A percentile compares a stretch with the other conserved stretches of the same genome.
Conservation (phyloP, 306 rosid species). For the Senna tora region DNA sequence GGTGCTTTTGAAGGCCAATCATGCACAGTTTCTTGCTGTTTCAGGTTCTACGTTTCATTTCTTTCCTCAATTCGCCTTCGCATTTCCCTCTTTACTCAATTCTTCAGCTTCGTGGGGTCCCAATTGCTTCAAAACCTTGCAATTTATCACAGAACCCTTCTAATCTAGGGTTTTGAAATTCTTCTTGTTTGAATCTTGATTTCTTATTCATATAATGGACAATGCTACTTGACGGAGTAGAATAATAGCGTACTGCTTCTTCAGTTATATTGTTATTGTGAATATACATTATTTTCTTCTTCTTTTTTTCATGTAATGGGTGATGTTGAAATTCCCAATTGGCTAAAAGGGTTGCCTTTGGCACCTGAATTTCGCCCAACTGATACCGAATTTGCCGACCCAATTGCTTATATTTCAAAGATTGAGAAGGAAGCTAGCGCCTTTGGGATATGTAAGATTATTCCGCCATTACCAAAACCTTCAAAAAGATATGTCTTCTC, state of each 20-base stretch:
- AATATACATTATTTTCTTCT: background rate
- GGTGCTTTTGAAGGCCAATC: slow-evolving; percentile 54
- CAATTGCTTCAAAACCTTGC: slow-evolving; percentile 37
- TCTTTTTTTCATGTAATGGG: slow-evolving; percentile 62
- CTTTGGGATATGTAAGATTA: slow-evolving; percentile 91
- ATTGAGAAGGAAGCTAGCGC: slow-evolving; percentile 92
- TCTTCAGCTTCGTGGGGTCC: slow-evolving; percentile 29
- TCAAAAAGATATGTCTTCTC: slow-evolving; percentile 75
- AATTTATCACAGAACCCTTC: slow-evolving; percentile 38
- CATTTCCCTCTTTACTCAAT: slow-evolving; percentile 33
- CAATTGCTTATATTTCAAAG: slow-evolving; percentile 94
- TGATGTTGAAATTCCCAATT: slow-evolving; percentile 78
- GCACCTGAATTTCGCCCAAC: slow-evolving; percentile 98
- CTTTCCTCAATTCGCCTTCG: slow-evolving; percentile 39
- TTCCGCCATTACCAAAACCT: slow-evolving; percentile 94
- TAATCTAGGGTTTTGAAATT: slow-evolving; percentile 63
- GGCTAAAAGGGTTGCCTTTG: slow-evolving; percentile 85
- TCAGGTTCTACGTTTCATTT: slow-evolving; percentile 52
- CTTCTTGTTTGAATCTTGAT: background rate
- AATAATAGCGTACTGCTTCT: slow-evolving; percentile 39
- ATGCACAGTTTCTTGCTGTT: slow-evolving; percentile 47
- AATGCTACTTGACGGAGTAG: slow-evolving; percentile 42
- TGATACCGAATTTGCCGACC: slow-evolving; percentile 94
- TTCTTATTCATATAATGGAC: slow-evolving; percentile 17
- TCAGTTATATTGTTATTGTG: slow-evolving; percentile 40